Percentiles rank a stretch among this genome's conserved stretches.
Conservation (phyloP, 768 basidiomycete species). For the Leccinum truebloodii region DNA sequence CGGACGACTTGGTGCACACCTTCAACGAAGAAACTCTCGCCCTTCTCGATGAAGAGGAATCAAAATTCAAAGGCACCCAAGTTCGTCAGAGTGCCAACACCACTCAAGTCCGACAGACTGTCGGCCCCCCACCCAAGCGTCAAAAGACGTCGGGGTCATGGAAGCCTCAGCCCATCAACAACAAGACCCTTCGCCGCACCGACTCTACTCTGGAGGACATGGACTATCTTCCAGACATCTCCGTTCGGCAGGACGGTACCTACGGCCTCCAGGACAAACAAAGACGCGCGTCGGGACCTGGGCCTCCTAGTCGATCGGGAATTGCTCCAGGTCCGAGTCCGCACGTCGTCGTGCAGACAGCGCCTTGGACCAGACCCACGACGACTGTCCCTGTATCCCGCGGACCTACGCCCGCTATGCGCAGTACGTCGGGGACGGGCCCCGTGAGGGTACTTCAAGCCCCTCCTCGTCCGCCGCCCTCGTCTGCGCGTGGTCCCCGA, state of each 20-base stretch:
- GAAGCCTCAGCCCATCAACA: slow-evolving; percentile 37
- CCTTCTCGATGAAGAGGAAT: slow-evolving; percentile 59
- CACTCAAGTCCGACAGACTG: slow-evolving; percentile 25
- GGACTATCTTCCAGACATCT: slow-evolving; percentile 65
- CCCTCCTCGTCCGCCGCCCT: slow-evolving; percentile 16
- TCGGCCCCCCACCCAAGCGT: slow-evolving; percentile 51
- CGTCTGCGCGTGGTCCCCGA: slow-evolving; percentile 17
- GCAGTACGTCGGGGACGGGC: slow-evolving; percentile 12
- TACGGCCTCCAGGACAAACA: slow-evolving; percentile 44
- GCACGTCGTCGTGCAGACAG: slow-evolving; percentile 10
- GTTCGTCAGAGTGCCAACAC: slow-evolving; percentile 18
- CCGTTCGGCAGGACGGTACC: slow-evolving; percentile 56
- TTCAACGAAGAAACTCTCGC: slow-evolving; percentile 64
- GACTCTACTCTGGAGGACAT: slow-evolving; percentile 38
- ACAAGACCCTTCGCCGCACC: slow-evolving; percentile 21
- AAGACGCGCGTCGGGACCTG: slow-evolving; percentile 14
- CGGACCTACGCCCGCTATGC: slow-evolving; percentile 14
- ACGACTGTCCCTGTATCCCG: slow-evolving; percentile 14
- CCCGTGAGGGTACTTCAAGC: slow-evolving; percentile 9
- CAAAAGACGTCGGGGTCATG: slow-evolving; percentile 53
- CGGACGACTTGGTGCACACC: slow-evolving; percentile 53
- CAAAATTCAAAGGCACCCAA: slow-evolving; percentile 34
- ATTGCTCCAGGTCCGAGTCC: slow-evolving; percentile 11
- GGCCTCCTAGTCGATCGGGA: slow-evolving; percentile 15
- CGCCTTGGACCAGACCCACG: slow-evolving; percentile 8